These are phyloP conservation scores for Clitopilus hobsonii DNA, from an alignment of 768 basidiomycete genomes.

Conservation along the genomic window DNA sequence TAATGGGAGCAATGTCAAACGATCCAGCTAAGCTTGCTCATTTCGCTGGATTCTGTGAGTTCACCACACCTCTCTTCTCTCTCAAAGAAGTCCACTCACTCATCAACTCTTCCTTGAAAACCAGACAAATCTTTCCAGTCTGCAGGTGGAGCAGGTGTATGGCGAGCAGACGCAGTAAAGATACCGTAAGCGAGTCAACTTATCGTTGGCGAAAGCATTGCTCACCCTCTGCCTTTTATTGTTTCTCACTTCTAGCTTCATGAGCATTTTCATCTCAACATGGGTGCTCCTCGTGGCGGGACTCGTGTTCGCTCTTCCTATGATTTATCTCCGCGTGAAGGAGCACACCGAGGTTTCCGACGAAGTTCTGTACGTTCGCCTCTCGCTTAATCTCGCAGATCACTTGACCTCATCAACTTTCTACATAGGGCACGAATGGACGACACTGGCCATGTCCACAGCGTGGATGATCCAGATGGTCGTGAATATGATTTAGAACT, in stretches of 20 bases:
- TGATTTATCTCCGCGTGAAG: conserved; percentile 69
- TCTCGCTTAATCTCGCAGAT: neutral
- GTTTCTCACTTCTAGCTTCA: conserved; percentile 33
- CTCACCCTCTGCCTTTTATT: conserved; percentile 11
- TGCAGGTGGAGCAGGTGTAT: conserved; percentile 68
- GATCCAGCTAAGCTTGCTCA: conserved; percentile 76
- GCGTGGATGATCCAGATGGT: neutral
- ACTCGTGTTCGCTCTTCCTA: conserved; percentile 62
- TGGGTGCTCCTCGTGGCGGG: conserved; percentile 69
- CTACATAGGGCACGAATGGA: conserved; percentile 35
- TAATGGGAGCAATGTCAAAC: conserved; percentile 85
- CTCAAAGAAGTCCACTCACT: neutral
- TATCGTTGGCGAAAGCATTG: neutral
- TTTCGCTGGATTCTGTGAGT: conserved; percentile 78
- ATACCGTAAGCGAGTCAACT: conserved; percentile 3
- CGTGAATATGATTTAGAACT: neutral
- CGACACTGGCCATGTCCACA: conserved; percentile 29
- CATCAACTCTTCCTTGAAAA: neutral
- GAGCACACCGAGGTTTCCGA: conserved; percentile 52
- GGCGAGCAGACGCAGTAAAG: conserved; percentile 62
- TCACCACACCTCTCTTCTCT: neutral
- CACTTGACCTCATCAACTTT: neutral
- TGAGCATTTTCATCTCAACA: conserved; percentile 70
- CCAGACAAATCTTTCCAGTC: conserved; percentile 75
- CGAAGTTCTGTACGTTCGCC: conserved; percentile 41